These are phyloP conservation scores for Gloeophyllum trabeum DNA, from an alignment of 768 basidiomycete genomes.

Conservation along the genomic window DNA sequence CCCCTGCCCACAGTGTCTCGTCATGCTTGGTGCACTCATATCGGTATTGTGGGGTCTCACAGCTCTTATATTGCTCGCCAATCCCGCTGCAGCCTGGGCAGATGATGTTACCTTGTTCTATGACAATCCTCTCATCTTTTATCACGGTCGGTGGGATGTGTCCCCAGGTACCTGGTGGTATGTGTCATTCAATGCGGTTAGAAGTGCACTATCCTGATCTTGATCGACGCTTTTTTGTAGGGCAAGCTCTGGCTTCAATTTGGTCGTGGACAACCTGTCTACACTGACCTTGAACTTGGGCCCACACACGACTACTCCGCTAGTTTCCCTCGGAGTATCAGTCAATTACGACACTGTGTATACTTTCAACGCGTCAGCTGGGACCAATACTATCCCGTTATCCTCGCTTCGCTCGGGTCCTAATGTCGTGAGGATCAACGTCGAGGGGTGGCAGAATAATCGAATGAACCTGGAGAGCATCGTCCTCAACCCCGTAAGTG, in stretches of 20 bases:
- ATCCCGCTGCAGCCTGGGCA: no score
- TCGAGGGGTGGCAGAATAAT: conserved; percentile 50
- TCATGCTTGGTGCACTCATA: no score
- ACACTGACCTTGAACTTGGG: conserved; percentile 35
- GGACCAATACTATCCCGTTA: conserved; percentile 32
- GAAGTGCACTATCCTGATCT: background rate
- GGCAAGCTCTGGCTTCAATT: conserved; percentile 44
- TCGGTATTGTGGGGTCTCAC: no score
- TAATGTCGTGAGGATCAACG: conserved; percentile 31
- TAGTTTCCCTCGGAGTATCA: conserved; percentile 36
- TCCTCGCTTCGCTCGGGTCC: background rate
- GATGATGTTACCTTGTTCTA: conserved; percentile 19
- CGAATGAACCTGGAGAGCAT: conserved; percentile 40
- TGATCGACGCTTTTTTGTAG: conserved; percentile 15
- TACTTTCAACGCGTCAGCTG: conserved; percentile 35
- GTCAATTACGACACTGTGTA: conserved; percentile 33
- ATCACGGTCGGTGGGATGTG: conserved; percentile 41
- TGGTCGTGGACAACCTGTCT: conserved; percentile 30
- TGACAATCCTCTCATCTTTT: conserved; percentile 31
- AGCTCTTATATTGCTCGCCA: no score
- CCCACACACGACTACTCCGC: conserved; percentile 33
- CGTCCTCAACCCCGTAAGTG: conserved; percentile 28
- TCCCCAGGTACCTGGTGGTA: conserved; percentile 48
- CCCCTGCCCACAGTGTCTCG: no score
- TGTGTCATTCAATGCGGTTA: conserved; percentile 7